Base-by-base conservation (phyloP, 352 stramenopile species). In the Pythium diclinum region DNA sequence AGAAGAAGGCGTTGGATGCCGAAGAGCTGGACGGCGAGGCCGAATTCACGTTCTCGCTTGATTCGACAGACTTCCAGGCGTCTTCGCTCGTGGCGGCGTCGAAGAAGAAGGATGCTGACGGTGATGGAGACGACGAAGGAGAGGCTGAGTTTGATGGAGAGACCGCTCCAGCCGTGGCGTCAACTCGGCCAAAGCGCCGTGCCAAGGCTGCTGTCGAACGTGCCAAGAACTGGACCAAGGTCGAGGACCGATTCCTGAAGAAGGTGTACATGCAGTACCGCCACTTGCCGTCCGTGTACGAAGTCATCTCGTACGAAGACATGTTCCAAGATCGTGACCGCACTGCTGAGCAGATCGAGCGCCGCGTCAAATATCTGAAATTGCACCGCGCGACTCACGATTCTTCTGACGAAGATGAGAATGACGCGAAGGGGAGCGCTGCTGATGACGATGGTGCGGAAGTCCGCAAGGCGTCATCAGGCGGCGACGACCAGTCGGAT, bases 301-400 rank as follows among this genome's bases (percentile, higher is more conserved):
- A 95, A 56, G 85, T 94, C 25, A 88, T 95, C 65, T 92, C 85
- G 61, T 94, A 93, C 58, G 87, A 95, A 74, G 87, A 95, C 51
- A 93, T 95, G 85, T 94, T 95, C 51, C 87, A 95, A 65, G 87
- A 95, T 40, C 81, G 84, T 32, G 83, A 95, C 28, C 81, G 87
- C 52, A 94, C 87, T 0, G 63, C 85, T 6, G 82, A 93, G 56
- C 87, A 95, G 65, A 95, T 95, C 32, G 81, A 94, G 59, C 85
- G 84, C 8, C 87, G 87, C 52, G 83, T 93, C 8, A 92, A 93
- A 55, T 87, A 83, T 61, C 68, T 95, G 38, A 92, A 91, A 61
- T 69, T 94, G 33, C 81, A 92, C 47, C 75, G 77, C n/a, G 76
- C 78, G 62, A 91, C 76, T 0, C 72, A 91, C 56, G 85, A 93